Evolutionary conservation across 2,329 filamentous ascomycete species (phyloP).

Genomic region (Seiridium unicorne): DNA sequence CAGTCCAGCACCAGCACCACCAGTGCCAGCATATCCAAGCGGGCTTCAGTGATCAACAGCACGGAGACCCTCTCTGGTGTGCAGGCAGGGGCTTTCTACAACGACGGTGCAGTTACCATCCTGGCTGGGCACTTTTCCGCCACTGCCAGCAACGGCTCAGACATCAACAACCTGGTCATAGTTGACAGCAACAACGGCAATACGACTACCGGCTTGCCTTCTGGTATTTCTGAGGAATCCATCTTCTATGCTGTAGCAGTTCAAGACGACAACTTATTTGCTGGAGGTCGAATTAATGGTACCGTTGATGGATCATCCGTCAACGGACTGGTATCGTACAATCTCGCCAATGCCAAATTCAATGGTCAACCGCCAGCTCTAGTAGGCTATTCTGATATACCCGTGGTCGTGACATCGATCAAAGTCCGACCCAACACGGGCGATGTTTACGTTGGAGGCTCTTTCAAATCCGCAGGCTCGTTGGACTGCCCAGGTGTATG

Average conservation of each 20-base stretch:
- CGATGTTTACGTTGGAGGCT: constrained; percentile 83
- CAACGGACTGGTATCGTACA: constrained; percentile 76
- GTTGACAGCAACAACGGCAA: constrained; percentile 73
- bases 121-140: constrained; percentile 85
- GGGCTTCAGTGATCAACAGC: constrained; percentile 38
- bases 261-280: constrained; percentile 68
- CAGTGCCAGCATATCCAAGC: constrained; percentile 37
- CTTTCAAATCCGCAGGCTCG: constrained; percentile 79
- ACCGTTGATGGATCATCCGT: constrained; percentile 61
- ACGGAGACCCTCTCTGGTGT: constrained; percentile 60
- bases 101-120: constrained; percentile 69
- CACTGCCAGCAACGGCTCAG: constrained; percentile 64
- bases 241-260: constrained; percentile 72
- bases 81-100: constrained; percentile 77
- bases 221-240: constrained; percentile 67
- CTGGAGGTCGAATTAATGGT: constrained; percentile 78
- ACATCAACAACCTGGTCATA: constrained; percentile 77
- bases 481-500: constrained; percentile 83
- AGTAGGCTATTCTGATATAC: constrained; percentile 62
- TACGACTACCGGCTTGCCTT: constrained; percentile 66
- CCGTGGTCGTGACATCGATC: constrained; percentile 66
- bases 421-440: constrained; percentile 66
- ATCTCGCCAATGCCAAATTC: constrained; percentile 66
- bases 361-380: constrained; percentile 73
- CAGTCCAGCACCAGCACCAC: constrained; percentile 31